These are phyloP conservation scores for Pseudopyricularia cyperi DNA, from an alignment of 2,329 filamentous ascomycete genomes.

Conservation along the genomic window DNA sequence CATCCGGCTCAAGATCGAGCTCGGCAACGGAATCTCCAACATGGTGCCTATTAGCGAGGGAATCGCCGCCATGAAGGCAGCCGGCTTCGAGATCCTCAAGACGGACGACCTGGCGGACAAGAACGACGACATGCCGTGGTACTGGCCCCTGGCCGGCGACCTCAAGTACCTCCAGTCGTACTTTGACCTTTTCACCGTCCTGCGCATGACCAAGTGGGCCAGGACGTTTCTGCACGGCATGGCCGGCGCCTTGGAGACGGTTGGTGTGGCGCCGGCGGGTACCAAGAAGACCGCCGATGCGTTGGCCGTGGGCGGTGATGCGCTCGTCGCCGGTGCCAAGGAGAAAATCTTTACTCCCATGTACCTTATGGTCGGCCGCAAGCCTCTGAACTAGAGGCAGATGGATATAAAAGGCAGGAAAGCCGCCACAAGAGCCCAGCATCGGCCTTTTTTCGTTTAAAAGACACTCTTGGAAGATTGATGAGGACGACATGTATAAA, in stretches of 20 bases:
- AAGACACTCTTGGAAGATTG: not conserved
- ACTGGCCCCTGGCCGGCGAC: slow-evolving; percentile 81
- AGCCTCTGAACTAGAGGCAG: slow-evolving; percentile 40
- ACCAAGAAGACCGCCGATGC: slow-evolving; percentile 94
- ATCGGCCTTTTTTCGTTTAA: not conserved
- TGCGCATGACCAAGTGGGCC: slow-evolving; percentile 80
- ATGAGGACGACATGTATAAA: not conserved
- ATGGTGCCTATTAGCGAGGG: slow-evolving; percentile 85
- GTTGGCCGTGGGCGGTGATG: slow-evolving; percentile 69
- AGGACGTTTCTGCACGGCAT: slow-evolving; percentile 64
- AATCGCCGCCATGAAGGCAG: slow-evolving; percentile 68
- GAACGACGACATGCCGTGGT: slow-evolving; percentile 72
- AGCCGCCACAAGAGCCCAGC: not conserved
- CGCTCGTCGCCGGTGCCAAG: slow-evolving; percentile 72
- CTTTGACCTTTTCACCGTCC: slow-evolving; percentile 69
- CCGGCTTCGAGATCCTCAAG: slow-evolving; percentile 73
- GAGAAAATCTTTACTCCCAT: slow-evolving; percentile 96
- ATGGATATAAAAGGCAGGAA: too few species aligned
- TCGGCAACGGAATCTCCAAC: slow-evolving; percentile 92
- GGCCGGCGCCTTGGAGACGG: slow-evolving; percentile 60
- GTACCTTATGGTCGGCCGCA: slow-evolving; percentile 92
- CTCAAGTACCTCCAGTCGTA: slow-evolving; percentile 71
- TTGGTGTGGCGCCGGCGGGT: slow-evolving; percentile 65
- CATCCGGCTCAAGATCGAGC: slow-evolving; percentile 88
- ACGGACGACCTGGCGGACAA: slow-evolving; percentile 78